Conservation (phyloP, 1,284 basidiomycete species). For the Thelephora terrestris region DNA sequence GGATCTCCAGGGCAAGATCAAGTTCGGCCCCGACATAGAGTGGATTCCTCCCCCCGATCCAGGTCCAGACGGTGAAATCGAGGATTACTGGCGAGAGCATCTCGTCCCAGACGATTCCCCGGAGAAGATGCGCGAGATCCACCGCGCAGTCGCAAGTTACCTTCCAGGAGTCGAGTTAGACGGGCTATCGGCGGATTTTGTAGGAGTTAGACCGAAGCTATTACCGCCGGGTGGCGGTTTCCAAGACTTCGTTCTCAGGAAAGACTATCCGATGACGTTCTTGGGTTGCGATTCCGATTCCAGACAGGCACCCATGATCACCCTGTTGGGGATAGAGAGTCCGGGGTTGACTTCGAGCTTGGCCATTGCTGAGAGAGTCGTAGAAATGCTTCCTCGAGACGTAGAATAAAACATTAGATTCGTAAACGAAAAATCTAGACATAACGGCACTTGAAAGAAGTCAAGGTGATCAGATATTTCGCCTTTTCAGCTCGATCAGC, state of each 20-base stretch:
- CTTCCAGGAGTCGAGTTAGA: constrained; percentile 60
- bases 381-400: constrained; percentile 36
- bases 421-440: constrained; percentile 3
- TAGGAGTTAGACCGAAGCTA: constrained; percentile 88
- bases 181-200: constrained; percentile 79
- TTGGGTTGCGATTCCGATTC: constrained; percentile 9
- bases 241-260: constrained; percentile 73
- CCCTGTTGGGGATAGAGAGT: constrained; percentile 69
- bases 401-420: constrained; percentile 1
- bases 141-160: constrained; percentile 59
- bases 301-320: constrained; percentile 47
- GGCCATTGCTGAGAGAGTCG: constrained; percentile 64
- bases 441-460: constrained; percentile 2
- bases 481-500: too few relatives aligned
- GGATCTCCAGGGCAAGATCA: constrained; percentile 79
- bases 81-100: constrained; percentile 67
- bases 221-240: constrained; percentile 68
- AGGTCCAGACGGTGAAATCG: constrained; percentile 18
- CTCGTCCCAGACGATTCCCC: constrained; percentile 61
- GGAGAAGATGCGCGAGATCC: constrained; percentile 43
- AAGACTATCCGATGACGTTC: constrained; percentile 33
- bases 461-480: not conserved
- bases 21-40: constrained; percentile 92
- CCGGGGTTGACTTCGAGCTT: constrained; percentile 69
- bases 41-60: constrained; percentile 55